A percentile compares a stretch with the other conserved stretches of the same genome.
Conservation (phyloP, 176 grass and related monocot species). For the Oryza longistaminata region DNA sequence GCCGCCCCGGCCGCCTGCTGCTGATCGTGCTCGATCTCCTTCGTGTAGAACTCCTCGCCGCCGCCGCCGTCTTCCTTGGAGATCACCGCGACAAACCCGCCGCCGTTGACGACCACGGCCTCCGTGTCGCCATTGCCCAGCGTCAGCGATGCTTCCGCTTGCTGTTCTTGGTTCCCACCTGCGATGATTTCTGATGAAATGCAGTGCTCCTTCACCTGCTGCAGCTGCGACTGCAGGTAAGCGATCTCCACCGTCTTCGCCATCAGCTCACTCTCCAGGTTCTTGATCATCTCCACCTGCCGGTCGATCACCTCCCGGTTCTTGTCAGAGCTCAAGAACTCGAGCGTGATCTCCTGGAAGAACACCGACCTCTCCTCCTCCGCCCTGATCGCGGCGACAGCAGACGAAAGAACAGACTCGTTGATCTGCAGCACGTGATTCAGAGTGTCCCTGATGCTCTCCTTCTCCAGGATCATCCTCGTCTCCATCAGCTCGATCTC, state of each 20-base stretch:
- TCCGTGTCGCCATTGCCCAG: slow-evolving; percentile 3
- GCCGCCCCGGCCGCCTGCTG: not conserved
- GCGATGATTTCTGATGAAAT: not conserved
- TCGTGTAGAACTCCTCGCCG: slow-evolving; percentile 24
- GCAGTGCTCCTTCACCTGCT: slow-evolving; percentile 30
- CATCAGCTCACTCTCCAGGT: slow-evolving; percentile 42
- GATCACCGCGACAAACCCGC: not conserved
- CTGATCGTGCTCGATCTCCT: not conserved
- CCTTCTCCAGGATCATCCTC: slow-evolving; percentile 19
- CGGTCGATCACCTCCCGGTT: slow-evolving; percentile 10
- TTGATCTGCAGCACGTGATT: slow-evolving; percentile 32
- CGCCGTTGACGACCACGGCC: not conserved
- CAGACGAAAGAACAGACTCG: slow-evolving; percentile 37
- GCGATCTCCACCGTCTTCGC: slow-evolving; percentile 45
- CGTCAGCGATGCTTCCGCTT: too few relatives aligned
- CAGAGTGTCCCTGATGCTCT: slow-evolving; percentile 29
- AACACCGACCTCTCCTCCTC: slow-evolving; percentile 56
- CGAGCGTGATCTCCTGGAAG: slow-evolving; percentile 36
- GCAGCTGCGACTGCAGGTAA: slow-evolving; percentile 37
- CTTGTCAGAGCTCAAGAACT: slow-evolving; percentile 15
- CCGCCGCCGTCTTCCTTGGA: not conserved
- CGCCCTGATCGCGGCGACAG: slow-evolving; percentile 33
- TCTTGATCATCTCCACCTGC: not conserved
- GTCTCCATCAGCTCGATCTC: slow-evolving; percentile 40
- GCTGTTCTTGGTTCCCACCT: not conserved